Evolutionary conservation across 225 moss, liverwort and hornwort species (phyloP).

Genomic region (Thuidium tamariscinum): DNA sequence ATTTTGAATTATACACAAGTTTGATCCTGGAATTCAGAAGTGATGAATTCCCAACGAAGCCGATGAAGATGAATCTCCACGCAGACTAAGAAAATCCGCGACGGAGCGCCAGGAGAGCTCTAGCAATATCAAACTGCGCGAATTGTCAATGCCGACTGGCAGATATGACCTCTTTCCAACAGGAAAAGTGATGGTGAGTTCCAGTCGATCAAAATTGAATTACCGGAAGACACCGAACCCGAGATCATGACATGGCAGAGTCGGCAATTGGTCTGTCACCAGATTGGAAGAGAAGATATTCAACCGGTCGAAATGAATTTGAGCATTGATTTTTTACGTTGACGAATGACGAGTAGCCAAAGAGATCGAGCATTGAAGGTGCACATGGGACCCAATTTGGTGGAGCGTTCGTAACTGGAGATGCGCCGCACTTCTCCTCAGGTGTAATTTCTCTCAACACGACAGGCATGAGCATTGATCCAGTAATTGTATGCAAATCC

Average conservation of each 20-base stretch:
- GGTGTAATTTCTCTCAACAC: neutral
- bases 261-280: too few relatives aligned
- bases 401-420: neutral
- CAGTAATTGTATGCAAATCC: neutral
- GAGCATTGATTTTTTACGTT: neutral
- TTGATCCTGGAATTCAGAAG: neutral
- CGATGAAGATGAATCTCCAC: neutral
- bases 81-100: too few relatives aligned
- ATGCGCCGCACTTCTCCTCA: slow-evolving; percentile 6
- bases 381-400: neutral
- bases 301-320: neutral
- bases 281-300: neutral
- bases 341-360: too few relatives aligned
- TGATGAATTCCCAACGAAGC: neutral
- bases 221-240: neutral
- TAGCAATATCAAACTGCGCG: neutral
- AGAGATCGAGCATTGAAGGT: neutral
- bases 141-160: neutral
- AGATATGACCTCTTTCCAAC: too few relatives aligned
- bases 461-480: neutral
- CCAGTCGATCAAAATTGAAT: neutral
- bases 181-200: neutral
- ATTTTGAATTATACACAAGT: neutral
- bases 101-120: neutral
- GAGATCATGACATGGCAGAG: neutral